phyloP scores from a whole-genome alignment of 2,329 filamentous ascomycete species.

The Talaromyces atroroseus region DNA sequence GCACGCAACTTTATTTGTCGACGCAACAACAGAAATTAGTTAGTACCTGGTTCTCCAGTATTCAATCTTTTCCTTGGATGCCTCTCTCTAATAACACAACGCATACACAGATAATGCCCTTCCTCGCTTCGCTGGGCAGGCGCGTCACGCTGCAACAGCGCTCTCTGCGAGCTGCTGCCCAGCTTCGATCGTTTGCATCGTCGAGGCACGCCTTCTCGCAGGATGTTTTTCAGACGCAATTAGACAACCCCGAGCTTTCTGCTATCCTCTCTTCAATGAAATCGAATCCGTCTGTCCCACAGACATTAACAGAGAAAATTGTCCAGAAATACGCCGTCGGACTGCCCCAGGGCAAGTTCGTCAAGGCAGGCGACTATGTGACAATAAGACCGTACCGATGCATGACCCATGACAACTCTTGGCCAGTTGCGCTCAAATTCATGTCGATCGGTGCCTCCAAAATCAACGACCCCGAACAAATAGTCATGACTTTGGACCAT shows the following conservation, averaged over 20 bases:
- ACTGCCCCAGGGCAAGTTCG: slow-evolving; percentile 66
- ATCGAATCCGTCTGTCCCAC: slow-evolving; percentile 46
- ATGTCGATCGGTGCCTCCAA: slow-evolving; percentile 74
- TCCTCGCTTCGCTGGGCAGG: slow-evolving; percentile 7
- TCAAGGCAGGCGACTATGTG: slow-evolving; percentile 78
- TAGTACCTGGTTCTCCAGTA: too few relatives aligned
- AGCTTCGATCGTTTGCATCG: slow-evolving; percentile 27
- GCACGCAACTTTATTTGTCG: slow-evolving; percentile 13
- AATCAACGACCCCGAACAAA: slow-evolving; percentile 64
- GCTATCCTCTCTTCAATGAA: slow-evolving; percentile 72
- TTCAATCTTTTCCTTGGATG: not conserved
- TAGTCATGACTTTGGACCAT: slow-evolving; percentile 81
- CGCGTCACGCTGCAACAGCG: slow-evolving; percentile 13
- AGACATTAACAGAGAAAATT: slow-evolving; percentile 90
- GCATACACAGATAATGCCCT: not conserved
- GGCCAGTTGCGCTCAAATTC: slow-evolving; percentile 71
- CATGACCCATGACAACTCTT: slow-evolving; percentile 85
- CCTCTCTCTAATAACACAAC: not conserved
- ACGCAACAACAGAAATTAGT: too few relatives aligned
- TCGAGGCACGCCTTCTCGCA: slow-evolving; percentile 27
- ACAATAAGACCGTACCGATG: slow-evolving; percentile 64
- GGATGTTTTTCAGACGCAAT: slow-evolving; percentile 60
- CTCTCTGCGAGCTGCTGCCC: slow-evolving; percentile 13
- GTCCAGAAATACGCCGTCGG: slow-evolving; percentile 77
- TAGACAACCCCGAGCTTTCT: slow-evolving; percentile 56